A percentile compares a stretch with the other conserved stretches of the same genome.
These are phyloP conservation scores for Cicer yamashitae DNA, from an alignment of 306 rosid species.

Conservation along the genomic window DNA sequence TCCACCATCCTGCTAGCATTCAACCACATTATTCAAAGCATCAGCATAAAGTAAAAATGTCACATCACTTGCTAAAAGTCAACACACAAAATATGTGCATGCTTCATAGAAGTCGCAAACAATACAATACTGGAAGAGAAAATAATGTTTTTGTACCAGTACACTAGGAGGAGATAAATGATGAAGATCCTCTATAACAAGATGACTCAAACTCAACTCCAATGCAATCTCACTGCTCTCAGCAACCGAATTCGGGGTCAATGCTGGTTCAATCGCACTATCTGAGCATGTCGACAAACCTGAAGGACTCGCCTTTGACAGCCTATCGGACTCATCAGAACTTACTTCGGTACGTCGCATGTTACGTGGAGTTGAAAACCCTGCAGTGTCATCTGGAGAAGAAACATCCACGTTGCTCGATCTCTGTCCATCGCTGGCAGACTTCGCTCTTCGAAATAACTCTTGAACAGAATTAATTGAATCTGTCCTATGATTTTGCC, in stretches of 20 bases:
- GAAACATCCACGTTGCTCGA: conserved; percentile 38
- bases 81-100: neutral
- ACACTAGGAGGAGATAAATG: conserved; percentile 70
- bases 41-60: conserved; percentile 22
- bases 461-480: conserved; percentile 50
- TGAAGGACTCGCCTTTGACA: conserved; percentile 61
- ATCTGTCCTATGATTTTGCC: conserved; percentile 37
- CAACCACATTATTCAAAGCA: conserved; percentile 39
- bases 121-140: conserved; percentile 16
- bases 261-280: conserved; percentile 49
- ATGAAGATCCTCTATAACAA: conserved; percentile 45
- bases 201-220: conserved; percentile 39
- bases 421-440: conserved; percentile 48
- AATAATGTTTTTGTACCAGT: conserved; percentile 50
- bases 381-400: conserved; percentile 52
- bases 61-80: conserved; percentile 36
- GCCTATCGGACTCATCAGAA: conserved; percentile 49
- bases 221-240: conserved; percentile 56
- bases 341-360: conserved; percentile 42
- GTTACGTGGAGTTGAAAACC: conserved; percentile 48
- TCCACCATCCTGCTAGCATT: conserved; percentile 73
- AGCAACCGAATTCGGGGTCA: conserved; percentile 44
- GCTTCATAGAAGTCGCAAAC: conserved; percentile 27
- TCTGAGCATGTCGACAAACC: conserved; percentile 59
- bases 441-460: conserved; percentile 58